These are phyloP conservation scores for Eimeria praecox DNA, from an alignment of 169 alveolate genomes.

Conservation along the genomic window DNA sequence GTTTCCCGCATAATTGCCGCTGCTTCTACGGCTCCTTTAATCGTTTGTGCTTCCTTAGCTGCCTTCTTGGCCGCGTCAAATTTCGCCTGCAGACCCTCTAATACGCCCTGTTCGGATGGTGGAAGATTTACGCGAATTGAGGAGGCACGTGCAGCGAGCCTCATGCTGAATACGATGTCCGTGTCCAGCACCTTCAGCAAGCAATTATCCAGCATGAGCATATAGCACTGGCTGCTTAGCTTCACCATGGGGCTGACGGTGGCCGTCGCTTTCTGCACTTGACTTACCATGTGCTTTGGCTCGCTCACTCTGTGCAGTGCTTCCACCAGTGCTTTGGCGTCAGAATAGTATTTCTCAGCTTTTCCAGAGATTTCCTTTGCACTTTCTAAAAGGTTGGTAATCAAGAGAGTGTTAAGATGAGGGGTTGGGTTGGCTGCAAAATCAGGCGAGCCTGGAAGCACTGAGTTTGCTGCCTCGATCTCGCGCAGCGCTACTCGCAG, in stretches of 20 bases:
- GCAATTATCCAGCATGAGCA: constrained; percentile 32
- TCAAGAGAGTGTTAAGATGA: not conserved
- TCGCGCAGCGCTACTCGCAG: constrained; percentile 25
- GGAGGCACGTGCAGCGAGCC: not conserved
- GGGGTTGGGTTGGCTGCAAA: not conserved
- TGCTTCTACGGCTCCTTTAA: constrained; percentile 2
- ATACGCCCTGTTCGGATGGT: not conserved
- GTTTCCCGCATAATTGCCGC: constrained; percentile 7
- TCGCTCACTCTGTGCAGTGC: not conserved
- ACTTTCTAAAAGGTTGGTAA: not conserved
- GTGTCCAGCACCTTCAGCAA: constrained; percentile 18
- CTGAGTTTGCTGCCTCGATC: not conserved
- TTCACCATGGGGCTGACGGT: constrained; percentile 32
- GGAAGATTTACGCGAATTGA: not conserved
- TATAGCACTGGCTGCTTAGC: not conserved
- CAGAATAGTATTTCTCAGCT: constrained; percentile 7
- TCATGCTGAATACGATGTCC: constrained; percentile 1
- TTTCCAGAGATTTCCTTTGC: not conserved
- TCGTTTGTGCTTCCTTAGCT: not conserved
- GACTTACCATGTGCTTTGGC: not conserved
- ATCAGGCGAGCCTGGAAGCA: not conserved
- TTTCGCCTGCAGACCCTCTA: not conserved
- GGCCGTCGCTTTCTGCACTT: not conserved
- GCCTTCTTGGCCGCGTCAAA: constrained; percentile 7
- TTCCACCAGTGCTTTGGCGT: not conserved